Evolutionary conservation across 306 rosid genomes (phyloP).

Genomic region (Fragaria vesca): DNA sequence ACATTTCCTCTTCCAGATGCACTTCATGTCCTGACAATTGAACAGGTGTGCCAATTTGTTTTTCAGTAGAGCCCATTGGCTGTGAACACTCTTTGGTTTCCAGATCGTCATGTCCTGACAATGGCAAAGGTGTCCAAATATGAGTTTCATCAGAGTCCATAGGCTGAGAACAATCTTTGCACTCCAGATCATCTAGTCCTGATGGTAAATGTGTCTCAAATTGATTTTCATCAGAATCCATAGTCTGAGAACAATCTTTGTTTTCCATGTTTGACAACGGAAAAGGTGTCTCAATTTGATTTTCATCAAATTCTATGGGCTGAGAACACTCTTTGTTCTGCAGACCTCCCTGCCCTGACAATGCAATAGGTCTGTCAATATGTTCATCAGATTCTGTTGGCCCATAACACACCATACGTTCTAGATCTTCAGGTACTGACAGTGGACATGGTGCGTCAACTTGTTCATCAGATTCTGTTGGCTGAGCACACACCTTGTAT

Average conservation of each 20-base stretch:
- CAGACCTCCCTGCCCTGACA: constrained; percentile 24
- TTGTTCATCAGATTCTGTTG: constrained; percentile 61
- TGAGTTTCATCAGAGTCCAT: constrained; percentile 62
- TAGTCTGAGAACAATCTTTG: constrained; percentile 59
- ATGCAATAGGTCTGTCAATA: not conserved
- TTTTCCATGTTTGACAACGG: constrained; percentile 42
- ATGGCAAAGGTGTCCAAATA: constrained; percentile 1
- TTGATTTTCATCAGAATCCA: constrained; percentile 60
- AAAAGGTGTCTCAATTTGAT: constrained; percentile 23
- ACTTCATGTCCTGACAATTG: constrained; percentile 37
- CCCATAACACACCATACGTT: not conserved
- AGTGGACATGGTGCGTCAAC: constrained; percentile 29
- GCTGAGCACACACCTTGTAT: constrained; percentile 43
- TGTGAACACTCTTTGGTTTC: constrained; percentile 63
- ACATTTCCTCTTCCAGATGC: constrained; percentile 39
- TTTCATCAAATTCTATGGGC: constrained; percentile 65
- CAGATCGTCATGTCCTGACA: constrained; percentile 37
- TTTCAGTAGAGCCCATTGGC: constrained; percentile 65
- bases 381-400: not conserved
- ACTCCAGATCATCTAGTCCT: constrained; percentile 30
- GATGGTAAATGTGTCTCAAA: constrained; percentile 6
- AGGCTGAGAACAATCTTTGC: constrained; percentile 60
- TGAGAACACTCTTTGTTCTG: constrained; percentile 60
- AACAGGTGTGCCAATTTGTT: constrained; percentile 35
- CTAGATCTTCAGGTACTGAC: constrained; percentile 30